Evolutionary conservation across 257 asterid species (phyloP), one percentile per base, ranked within the genome.

Genomic region (Solanum lycopersicoides): DNA sequence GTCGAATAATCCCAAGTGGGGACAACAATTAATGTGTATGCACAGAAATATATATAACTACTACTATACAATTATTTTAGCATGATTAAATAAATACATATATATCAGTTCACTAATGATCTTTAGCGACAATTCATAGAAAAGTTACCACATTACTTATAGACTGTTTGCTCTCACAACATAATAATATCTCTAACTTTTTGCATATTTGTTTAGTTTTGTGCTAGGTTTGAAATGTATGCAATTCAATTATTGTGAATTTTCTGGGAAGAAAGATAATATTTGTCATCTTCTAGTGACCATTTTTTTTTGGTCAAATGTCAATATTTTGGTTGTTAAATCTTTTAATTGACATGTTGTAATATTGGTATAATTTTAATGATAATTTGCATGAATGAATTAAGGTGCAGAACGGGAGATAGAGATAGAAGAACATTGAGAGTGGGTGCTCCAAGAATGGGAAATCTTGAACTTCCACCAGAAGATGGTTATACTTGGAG

Each of bases 401-500:
- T 37, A 37, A 60, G 45, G 13, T 68, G 82, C 87, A 95, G 98
- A 89, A 86, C 84, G 34, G 91, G 88, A 14, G 97, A 90, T 15
- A 89, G 87, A 9, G 80, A 85, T 25, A 92, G 90, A 89, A 89
- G 85, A 85, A 94, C 88, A 83, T 88, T 6, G 65, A 89, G 77
- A 80, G 95, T 90, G 60, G 42, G 96, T 3, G 98, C 97, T 84
- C 98, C 98, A 12, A 92, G 83, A 60, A 93, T 96, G 95, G 99
- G 99, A 28, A 94, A 95, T 88, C 92, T 91, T 23, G 98, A 95
- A 16, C 88, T 90, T 60, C 99, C 99, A 0, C 99, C 98, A 0
- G 98, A 95, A 18, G 99, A 96, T 90, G 98, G 97, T 47, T 93
- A 85, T 87, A 95, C 96, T 4, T 96, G 99, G 99, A 88, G 97